These are phyloP conservation scores for Mycena galopus DNA, from an alignment of 768 basidiomycete species.

Conservation along the genomic window DNA sequence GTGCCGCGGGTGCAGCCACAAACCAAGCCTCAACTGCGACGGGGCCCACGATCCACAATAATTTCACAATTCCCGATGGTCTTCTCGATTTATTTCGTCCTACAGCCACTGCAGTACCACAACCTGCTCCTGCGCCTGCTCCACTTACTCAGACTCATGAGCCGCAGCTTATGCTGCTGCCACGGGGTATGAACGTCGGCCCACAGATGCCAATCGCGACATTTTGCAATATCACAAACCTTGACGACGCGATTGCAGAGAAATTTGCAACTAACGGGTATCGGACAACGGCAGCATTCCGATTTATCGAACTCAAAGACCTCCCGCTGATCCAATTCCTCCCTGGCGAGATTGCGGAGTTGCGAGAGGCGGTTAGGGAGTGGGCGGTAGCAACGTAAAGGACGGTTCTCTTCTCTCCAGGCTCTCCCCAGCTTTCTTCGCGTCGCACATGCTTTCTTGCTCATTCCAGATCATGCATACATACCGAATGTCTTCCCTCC, in stretches of 20 bases:
- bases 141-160: not conserved
- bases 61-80: not conserved
- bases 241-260: not conserved
- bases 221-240: not conserved
- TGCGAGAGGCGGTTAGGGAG: not conserved
- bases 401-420: not conserved
- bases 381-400: constrained; percentile 4
- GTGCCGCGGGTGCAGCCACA: constrained; percentile 4
- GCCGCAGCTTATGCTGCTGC: not conserved
- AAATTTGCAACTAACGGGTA: constrained; percentile 5
- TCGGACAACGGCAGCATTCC: not conserved
- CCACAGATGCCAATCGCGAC: not conserved
- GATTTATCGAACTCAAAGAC: not conserved
- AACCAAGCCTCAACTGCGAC: not conserved
- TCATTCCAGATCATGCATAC: too few species aligned
- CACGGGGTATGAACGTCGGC: not conserved
- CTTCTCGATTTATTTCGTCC: not conserved
- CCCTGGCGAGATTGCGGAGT: constrained; percentile 18
- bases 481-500: too few species aligned
- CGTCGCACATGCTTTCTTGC: too few species aligned
- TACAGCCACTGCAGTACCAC: not conserved
- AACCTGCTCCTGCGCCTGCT: not conserved
- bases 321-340: not conserved
- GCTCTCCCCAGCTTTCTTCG: too few species aligned
- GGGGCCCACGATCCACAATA: not conserved